These are phyloP conservation scores for Leccinum proximum DNA, from an alignment of 1,284 basidiomycete genomes.

Conservation along the genomic window DNA sequence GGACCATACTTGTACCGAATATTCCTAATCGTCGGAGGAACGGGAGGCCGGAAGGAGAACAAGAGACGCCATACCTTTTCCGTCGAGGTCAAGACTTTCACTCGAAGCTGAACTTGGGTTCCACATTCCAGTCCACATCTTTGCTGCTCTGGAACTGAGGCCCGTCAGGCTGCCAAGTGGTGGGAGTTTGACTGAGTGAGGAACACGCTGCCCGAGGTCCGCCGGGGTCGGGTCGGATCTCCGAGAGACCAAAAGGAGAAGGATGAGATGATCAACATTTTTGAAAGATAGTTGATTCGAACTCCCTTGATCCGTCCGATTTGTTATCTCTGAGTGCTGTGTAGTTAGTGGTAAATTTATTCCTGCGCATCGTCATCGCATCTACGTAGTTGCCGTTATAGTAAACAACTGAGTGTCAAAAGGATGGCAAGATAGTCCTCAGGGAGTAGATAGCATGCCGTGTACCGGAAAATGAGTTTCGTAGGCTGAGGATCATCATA, in stretches of 20 bases:
- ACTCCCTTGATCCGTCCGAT: background rate
- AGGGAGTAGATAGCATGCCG: background rate
- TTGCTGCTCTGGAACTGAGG: background rate
- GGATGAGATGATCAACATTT: background rate
- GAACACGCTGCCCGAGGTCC: background rate
- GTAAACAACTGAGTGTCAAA: background rate
- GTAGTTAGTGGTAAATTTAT: background rate
- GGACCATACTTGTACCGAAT: background rate
- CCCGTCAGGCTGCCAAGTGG: background rate
- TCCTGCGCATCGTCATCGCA: background rate
- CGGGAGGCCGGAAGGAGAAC: background rate
- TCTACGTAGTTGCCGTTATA: background rate
- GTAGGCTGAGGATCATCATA: background rate
- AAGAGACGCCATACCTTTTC: background rate
- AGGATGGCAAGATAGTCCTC: background rate
- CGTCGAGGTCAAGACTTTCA: background rate
- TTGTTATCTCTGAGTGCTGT: too few relatives aligned
- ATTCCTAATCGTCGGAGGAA: background rate
- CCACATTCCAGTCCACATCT: background rate
- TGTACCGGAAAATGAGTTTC: background rate
- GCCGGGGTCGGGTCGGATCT: background rate
- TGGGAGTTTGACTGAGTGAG: background rate
- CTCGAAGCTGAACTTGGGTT: background rate
- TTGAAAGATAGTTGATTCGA: too few relatives aligned
- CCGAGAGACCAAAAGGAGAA: background rate